Conservation (phyloP, 306 rosid genomes). For the Inga leiocalycina region DNA sequence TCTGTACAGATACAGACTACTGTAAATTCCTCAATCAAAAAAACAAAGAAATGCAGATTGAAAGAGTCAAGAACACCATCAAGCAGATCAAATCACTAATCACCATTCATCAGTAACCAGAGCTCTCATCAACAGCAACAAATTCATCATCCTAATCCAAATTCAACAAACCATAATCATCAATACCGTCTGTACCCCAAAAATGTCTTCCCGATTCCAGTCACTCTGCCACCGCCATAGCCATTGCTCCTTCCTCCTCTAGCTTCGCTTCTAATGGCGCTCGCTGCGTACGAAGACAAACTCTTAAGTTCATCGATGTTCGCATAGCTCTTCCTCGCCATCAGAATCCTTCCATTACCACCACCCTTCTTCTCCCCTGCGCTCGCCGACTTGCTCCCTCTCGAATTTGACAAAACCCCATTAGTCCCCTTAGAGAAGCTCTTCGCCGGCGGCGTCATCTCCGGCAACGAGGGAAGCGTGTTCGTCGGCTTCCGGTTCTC, state of each 20-base stretch:
- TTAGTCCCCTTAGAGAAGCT: conserved; percentile 37
- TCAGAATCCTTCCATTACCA: conserved; percentile 42
- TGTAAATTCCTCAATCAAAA: conserved; percentile 6
- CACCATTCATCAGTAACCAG: not conserved
- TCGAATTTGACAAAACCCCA: conserved; percentile 54
- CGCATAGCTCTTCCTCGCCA: conserved; percentile 85
- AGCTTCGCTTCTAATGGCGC: conserved; percentile 66
- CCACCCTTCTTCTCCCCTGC: conserved; percentile 64
- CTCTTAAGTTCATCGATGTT: conserved; percentile 70
- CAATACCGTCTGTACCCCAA: conserved; percentile 60
- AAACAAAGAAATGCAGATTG: not conserved
- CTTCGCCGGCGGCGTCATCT: conserved; percentile 76
- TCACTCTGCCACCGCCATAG: conserved; percentile 29
- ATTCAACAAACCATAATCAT: conserved; percentile 27
- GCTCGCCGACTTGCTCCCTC: conserved; percentile 81
- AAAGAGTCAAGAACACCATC: conserved; percentile 12
- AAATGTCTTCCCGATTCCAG: conserved; percentile 47
- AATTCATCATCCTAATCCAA: conserved; percentile 7
- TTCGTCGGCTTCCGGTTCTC: conserved; percentile 73
- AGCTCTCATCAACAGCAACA: not conserved
- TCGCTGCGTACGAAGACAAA: conserved; percentile 59
- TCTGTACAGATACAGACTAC: conserved; percentile 42
- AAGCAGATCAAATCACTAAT: conserved; percentile 1
- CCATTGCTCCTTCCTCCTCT: conserved; percentile 50
- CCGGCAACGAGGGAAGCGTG: conserved; percentile 47